Percentiles rank a stretch among this genome's conserved stretches.
Conservation (phyloP, 768 basidiomycete species). For the Rhizopogon vesiculosus region DNA sequence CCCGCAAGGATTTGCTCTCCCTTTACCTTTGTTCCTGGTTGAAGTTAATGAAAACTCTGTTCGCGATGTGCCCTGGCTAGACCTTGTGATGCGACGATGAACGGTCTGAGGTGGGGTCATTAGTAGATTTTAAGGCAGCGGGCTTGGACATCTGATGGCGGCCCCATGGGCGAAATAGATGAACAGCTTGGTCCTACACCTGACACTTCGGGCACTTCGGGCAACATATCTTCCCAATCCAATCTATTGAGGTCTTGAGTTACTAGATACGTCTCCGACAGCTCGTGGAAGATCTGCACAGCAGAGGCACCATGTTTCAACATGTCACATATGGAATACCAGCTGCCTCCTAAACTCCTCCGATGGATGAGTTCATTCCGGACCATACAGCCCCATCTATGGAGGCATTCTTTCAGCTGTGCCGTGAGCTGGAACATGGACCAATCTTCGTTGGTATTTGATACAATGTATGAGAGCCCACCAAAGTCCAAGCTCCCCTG, state of each 20-base stretch:
- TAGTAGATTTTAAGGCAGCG: neutral
- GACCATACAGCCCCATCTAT: constrained; percentile 87
- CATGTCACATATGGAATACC: constrained; percentile 92
- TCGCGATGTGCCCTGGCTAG: neutral
- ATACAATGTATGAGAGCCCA: constrained; percentile 27
- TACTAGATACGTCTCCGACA: constrained; percentile 75
- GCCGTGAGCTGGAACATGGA: neutral
- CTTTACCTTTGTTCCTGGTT: constrained; percentile 22
- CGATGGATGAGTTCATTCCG: constrained; percentile 77
- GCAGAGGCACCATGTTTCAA: constrained; percentile 90
- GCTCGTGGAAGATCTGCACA: constrained; percentile 76
- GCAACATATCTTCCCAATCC: constrained; percentile 14
- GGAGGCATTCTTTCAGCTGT: constrained; percentile 57
- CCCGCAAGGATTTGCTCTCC: constrained; percentile 7
- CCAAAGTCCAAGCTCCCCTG: constrained; percentile 86
- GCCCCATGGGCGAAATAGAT: constrained; percentile 1
- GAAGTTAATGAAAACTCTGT: constrained; percentile 10
- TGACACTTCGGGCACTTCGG: constrained; percentile 1
- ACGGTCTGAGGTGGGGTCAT: constrained; percentile 20
- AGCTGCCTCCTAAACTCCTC: constrained; percentile 79
- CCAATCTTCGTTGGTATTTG: neutral
- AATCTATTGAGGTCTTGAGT: constrained; percentile 17
- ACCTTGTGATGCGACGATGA: neutral
- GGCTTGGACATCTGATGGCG: neutral
- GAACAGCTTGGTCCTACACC: constrained; percentile 4